phyloP scores from a whole-genome alignment of 139 green algal genomes.

The Limnomonas spitsbergensis region DNA sequence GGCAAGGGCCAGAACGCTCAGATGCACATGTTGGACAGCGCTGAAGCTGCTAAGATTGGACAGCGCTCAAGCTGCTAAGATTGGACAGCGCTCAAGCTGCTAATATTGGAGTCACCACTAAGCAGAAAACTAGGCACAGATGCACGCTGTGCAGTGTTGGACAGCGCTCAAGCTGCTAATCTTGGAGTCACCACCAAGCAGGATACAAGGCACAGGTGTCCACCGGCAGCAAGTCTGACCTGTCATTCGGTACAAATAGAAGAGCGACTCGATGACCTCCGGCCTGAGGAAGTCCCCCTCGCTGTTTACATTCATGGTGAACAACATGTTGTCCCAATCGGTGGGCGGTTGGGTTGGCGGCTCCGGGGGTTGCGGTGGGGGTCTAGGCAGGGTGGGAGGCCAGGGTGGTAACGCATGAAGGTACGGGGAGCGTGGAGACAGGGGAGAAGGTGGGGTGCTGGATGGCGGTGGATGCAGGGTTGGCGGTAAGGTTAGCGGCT shows the following conservation, averaged over 20 bases:
- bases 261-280: constrained; percentile 81
- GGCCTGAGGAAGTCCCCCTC: constrained; percentile 73
- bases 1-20: no score
- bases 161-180: no score
- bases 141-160: no score
- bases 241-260: constrained; percentile 75
- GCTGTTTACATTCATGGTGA: constrained; percentile 1
- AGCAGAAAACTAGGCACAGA: no score
- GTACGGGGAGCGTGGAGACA: not conserved
- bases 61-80: no score
- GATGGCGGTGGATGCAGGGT: not conserved
- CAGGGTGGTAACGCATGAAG: not conserved
- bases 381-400: not conserved
- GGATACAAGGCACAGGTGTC: no score
- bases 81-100: no score
- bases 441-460: not conserved
- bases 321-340: not conserved
- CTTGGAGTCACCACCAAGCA: no score
- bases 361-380: not conserved
- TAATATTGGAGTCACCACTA: no score
- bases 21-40: no score
- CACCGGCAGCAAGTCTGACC: not conserved
- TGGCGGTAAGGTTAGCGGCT: not conserved
- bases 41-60: no score
- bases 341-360: not conserved